Evolutionary conservation across 306 rosid species (phyloP).

Genomic region (Lupinus albus): DNA sequence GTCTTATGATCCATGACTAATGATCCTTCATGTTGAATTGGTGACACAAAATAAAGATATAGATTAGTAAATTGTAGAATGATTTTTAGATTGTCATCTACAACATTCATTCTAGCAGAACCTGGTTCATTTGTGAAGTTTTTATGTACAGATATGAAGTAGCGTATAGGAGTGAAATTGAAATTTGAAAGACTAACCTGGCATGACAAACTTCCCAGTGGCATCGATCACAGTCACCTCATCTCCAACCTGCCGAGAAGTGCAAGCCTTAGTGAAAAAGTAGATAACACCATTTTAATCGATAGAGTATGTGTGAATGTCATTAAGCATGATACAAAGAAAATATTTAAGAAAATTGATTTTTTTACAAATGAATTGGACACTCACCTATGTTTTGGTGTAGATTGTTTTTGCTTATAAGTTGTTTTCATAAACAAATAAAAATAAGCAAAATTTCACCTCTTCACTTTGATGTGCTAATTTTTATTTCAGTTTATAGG

Average conservation of each 20-base stretch:
- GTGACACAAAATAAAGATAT: neutral
- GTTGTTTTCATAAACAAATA: too few relatives aligned
- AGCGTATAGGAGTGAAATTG: conserved; percentile 2
- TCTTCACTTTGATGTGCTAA: too few relatives aligned
- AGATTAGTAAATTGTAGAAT: neutral
- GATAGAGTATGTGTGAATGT: neutral
- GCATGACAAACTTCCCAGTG: conserved; percentile 93
- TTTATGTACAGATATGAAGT: neutral
- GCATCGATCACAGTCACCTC: conserved; percentile 85
- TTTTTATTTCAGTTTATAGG: too few relatives aligned
- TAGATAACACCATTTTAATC: neutral
- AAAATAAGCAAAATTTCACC: too few relatives aligned
- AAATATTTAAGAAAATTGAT: too few relatives aligned
- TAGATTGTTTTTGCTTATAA: too few relatives aligned
- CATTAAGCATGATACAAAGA: neutral
- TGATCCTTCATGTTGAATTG: neutral
- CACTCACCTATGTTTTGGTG: too few relatives aligned
- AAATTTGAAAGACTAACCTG: conserved; percentile 58
- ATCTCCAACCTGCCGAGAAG: conserved; percentile 63
- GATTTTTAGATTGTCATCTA: neutral
- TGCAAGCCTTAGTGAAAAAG: neutral
- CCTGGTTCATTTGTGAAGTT: conserved; percentile 5
- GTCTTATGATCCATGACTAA: neutral
- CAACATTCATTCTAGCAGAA: conserved; percentile 4
- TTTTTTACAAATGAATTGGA: too few relatives aligned